These are phyloP conservation scores for Alternaria sp. DNA, from an alignment of 2,329 filamentous ascomycete species.

Conservation along the genomic window DNA sequence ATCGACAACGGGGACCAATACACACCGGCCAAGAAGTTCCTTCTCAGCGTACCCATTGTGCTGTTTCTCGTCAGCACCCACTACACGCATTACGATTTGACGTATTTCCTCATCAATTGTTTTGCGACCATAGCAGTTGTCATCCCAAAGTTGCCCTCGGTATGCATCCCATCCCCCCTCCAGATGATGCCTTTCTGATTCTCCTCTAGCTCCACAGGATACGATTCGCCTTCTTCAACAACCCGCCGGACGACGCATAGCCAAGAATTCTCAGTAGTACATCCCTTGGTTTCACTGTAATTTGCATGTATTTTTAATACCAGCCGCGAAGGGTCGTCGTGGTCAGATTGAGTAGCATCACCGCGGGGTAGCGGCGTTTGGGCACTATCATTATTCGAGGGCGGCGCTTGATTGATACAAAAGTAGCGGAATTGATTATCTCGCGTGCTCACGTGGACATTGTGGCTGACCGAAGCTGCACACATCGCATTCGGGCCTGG, in stretches of 20 bases:
- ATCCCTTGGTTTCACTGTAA: conserved; percentile 38
- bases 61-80: conserved; percentile 97
- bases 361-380: conserved; percentile 39
- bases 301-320: conserved; percentile 50
- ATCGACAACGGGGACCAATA: conserved; percentile 99
- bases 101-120: conserved; percentile 98
- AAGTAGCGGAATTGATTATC: conserved; percentile 21
- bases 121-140: conserved; percentile 90
- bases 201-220: conserved; percentile 48
- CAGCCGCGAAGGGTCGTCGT: conserved; percentile 31
- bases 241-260: conserved; percentile 50
- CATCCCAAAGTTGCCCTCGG: conserved; percentile 94
- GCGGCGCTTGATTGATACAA: conserved; percentile 28
- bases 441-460: conserved; percentile 20
- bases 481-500: conserved; percentile 5
- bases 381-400: conserved; percentile 20
- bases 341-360: conserved; percentile 43
- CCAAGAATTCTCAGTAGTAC: conserved; percentile 25
- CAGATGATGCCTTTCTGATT: conserved; percentile 15
- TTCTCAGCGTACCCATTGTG: conserved; percentile 91
- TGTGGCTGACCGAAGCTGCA: conserved; percentile 19
- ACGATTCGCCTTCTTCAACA: conserved; percentile 52
- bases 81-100: conserved; percentile 97
- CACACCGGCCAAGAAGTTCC: conserved; percentile 97
- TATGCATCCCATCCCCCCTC: conserved; percentile 62